Evolutionary conservation across 495 filamentous ascomycete species (phyloP).

Genomic region (Neurospora sp.): DNA sequence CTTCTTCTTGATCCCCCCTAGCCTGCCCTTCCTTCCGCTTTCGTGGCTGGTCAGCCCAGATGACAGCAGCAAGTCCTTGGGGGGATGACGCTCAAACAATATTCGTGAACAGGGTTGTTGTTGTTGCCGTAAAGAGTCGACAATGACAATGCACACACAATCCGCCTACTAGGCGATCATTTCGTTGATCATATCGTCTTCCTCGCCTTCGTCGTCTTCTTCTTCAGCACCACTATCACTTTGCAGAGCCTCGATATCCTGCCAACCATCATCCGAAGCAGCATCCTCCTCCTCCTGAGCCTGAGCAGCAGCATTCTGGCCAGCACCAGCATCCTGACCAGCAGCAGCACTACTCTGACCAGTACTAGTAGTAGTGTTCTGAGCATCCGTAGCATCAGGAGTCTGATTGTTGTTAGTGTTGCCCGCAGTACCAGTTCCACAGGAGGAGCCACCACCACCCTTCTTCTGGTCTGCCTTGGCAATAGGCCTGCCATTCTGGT

Average conservation of each 20-base stretch:
- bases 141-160: neutral
- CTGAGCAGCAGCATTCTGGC: neutral
- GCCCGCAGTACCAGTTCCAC: neutral
- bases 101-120: neutral
- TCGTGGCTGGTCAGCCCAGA: neutral
- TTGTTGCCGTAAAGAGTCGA: neutral
- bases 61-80: neutral
- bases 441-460: neutral
- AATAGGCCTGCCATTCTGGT: neutral
- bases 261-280: neutral
- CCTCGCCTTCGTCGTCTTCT: neutral
- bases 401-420: neutral
- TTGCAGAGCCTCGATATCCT: neutral
- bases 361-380: neutral
- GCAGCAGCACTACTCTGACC: neutral
- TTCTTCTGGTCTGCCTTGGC: neutral
- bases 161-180: neutral
- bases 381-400: neutral
- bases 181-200: neutral
- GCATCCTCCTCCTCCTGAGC: neutral
- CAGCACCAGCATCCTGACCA: neutral
- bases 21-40: neutral
- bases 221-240: neutral
- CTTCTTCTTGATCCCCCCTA: neutral
- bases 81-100: neutral